Evolutionary conservation across 257 asterid genomes (phyloP).

Genomic region (Rhazya stricta): DNA sequence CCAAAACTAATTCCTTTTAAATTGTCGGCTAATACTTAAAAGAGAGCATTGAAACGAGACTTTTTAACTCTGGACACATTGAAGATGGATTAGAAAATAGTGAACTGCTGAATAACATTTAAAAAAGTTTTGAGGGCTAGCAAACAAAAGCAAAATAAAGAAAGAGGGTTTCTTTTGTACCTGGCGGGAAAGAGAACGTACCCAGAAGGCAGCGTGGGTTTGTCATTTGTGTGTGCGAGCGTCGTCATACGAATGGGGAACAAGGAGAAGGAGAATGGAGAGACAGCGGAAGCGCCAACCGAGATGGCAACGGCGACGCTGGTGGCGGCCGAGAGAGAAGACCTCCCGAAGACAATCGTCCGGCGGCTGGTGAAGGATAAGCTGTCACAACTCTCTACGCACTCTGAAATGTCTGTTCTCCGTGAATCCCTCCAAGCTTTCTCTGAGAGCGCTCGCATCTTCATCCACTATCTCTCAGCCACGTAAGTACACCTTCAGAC

Average conservation of each 20-base stretch:
- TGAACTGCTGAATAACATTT: no score
- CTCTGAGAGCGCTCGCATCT: slow-evolving; percentile 77
- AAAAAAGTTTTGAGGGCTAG: no score
- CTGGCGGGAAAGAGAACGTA: no score
- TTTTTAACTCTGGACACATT: no score
- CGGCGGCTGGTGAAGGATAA: slow-evolving; percentile 90
- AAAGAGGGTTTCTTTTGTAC: no score
- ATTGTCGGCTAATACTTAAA: no score
- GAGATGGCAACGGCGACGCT: slow-evolving; percentile 28
- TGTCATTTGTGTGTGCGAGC: neutral
- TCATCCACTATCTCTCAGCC: slow-evolving; percentile 84
- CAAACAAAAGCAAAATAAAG: no score
- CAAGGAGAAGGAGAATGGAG: slow-evolving; percentile 12
- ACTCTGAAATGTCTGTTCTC: slow-evolving; percentile 58
- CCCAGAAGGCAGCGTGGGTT: neutral
- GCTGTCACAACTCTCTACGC: slow-evolving; percentile 68
- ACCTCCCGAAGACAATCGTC: slow-evolving; percentile 84
- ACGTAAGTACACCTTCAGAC: slow-evolving; percentile 37
- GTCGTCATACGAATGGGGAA: neutral
- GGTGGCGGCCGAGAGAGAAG: slow-evolving; percentile 48
- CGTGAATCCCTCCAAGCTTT: slow-evolving; percentile 76
- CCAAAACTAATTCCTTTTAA: no score
- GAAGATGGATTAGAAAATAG: no score
- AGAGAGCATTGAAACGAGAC: no score
- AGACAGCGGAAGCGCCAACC: slow-evolving; percentile 26